Percentiles rank a stretch among this genome's conserved stretches.
These are phyloP conservation scores for Xylaria cubensis DNA, from an alignment of 495 filamentous ascomycete species.

Conservation along the genomic window DNA sequence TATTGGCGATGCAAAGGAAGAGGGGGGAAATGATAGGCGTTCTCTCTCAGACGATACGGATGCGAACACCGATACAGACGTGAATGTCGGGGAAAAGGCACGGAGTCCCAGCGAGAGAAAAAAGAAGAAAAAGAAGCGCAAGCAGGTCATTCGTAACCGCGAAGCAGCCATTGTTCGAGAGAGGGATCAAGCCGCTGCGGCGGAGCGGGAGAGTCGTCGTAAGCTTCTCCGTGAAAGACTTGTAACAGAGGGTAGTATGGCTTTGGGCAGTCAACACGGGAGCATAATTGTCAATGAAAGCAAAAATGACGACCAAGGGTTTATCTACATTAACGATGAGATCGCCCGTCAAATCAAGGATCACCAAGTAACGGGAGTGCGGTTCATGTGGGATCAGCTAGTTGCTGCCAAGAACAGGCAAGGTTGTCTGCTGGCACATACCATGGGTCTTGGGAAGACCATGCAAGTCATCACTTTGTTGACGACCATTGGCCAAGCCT, in stretches of 20 bases:
- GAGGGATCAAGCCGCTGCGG: conserved; percentile 49
- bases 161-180: conserved; percentile 55
- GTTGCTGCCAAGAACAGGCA: conserved; percentile 62
- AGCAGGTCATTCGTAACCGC: conserved; percentile 56
- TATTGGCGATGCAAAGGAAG: not conserved
- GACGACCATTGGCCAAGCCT: conserved; percentile 71
- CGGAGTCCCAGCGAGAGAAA: conserved; percentile 1
- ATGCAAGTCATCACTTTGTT: conserved; percentile 88
- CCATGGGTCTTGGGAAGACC: conserved; percentile 94
- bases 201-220: conserved; percentile 58
- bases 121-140: conserved; percentile 53
- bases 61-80: conserved; percentile 22
- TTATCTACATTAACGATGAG: conserved; percentile 57
- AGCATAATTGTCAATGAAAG: conserved; percentile 72
- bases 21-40: not conserved
- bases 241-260: conserved; percentile 42
- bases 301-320: conserved; percentile 62
- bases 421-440: conserved; percentile 87
- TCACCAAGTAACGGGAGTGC: conserved; percentile 71
- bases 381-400: conserved; percentile 90
- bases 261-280: conserved; percentile 33
- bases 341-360: conserved; percentile 60
- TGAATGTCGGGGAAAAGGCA: conserved; percentile 27
- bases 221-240: conserved; percentile 53
- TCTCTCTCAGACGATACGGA: conserved; percentile 19